A percentile compares a stretch with the other conserved stretches of the same genome.
Evolutionary conservation across 2,329 filamentous ascomycete species (phyloP).

Genomic region (Hypoxylon sp.): DNA sequence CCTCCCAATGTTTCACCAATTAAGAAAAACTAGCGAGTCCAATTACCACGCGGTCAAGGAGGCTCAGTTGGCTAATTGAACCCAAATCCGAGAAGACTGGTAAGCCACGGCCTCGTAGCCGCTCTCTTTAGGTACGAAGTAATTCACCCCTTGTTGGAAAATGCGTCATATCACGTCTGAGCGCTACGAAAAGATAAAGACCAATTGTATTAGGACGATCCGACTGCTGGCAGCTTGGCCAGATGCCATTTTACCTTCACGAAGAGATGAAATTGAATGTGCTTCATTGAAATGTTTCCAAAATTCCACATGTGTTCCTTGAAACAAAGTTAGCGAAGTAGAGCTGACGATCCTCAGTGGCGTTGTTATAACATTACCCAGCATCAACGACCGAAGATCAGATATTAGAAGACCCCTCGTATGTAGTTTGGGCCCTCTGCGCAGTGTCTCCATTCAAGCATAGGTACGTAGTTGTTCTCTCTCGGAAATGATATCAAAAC

Average conservation of each 20-base stretch:
- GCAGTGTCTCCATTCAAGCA: not conserved
- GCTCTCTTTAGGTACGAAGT: conserved; percentile 10
- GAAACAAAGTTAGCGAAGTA: conserved; percentile 21
- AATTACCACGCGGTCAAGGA: conserved; percentile 3
- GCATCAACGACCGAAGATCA: not conserved
- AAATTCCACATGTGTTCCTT: conserved; percentile 19
- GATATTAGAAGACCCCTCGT: not conserved
- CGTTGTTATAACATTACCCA: not conserved
- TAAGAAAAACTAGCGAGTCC: conserved; percentile 20
- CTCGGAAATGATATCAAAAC: too few species aligned
- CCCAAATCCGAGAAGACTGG: conserved; percentile 15
- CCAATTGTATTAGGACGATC: conserved; percentile 9
- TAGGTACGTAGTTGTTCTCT: too few species aligned
- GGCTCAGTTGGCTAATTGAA: conserved; percentile 15
- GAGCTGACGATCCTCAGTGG: conserved; percentile 2
- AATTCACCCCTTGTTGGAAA: conserved; percentile 6
- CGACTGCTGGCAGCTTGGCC: conserved; percentile 3
- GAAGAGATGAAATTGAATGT: conserved; percentile 4
- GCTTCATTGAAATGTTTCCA: conserved; percentile 27
- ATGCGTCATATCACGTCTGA: conserved; percentile 13
- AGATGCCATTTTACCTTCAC: not conserved
- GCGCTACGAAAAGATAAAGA: not conserved
- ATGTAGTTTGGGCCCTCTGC: not conserved
- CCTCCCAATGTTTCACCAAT: conserved; percentile 15
- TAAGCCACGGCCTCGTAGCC: conserved; percentile 18